phyloP scores from a whole-genome alignment of 176 grass and related monocot genomes.

The Musa beccarii region DNA sequence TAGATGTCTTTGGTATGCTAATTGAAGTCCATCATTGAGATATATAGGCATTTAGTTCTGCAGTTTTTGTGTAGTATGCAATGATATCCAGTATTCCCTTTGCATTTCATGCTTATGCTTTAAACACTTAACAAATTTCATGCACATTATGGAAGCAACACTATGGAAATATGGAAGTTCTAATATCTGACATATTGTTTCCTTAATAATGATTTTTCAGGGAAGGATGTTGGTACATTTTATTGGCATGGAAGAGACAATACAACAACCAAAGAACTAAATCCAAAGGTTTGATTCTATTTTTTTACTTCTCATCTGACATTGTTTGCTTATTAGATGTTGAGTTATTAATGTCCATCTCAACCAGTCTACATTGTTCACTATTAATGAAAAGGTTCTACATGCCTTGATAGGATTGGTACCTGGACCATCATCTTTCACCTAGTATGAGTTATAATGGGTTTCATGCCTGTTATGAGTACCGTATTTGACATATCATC shows the following conservation, averaged over 20 bases:
- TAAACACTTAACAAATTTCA: neutral
- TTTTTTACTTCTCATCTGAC: neutral
- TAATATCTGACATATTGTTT: neutral
- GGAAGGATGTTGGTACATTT: conserved; percentile 69
- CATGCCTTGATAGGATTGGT: neutral
- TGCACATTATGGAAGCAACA: neutral
- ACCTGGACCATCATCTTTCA: no score
- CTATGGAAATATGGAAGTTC: neutral
- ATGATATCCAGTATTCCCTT: neutral
- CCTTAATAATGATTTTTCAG: conserved; percentile 20
- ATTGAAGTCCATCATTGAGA: neutral
- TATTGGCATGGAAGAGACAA: conserved; percentile 99
- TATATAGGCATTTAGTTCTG: neutral
- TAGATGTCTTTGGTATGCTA: neutral
- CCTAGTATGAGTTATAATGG: no score
- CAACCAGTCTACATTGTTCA: neutral
- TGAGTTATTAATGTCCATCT: neutral
- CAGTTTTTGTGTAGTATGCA: neutral
- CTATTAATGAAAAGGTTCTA: neutral
- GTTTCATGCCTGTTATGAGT: no score
- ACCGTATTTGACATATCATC: no score
- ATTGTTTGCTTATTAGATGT: neutral
- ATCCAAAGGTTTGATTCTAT: conserved; percentile 63
- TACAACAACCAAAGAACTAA: conserved; percentile 63
- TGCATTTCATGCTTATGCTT: neutral